Evolutionary conservation across 352 stramenopile genomes (phyloP), one percentile per base, ranked within the genome.

Genomic region (Aphanomyces astaci): DNA sequence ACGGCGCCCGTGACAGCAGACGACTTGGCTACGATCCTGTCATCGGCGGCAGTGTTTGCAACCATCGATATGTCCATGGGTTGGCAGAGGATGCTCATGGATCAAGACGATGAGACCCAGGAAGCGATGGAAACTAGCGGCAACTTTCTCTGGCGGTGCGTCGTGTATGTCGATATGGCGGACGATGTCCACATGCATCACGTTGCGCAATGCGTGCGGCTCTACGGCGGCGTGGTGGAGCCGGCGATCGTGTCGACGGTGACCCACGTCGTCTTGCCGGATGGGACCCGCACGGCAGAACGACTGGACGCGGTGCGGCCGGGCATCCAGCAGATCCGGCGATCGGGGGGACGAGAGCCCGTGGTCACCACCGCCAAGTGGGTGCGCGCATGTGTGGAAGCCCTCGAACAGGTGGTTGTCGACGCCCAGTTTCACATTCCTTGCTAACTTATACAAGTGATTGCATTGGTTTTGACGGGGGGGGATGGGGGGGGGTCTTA

Each of bases 91-190:
- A 57, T 72, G 45, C 66, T 90, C 22, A 68, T 71, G 49, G 32
- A 63, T 24, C 57, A 90, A 27, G 64, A 75, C 0, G 78, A 72
- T 7, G 86, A 92, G 71, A 80, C 89, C 56, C 76, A 81, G 27
- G 80, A 89, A 53, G 80, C 79, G 25, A 88, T 92, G 78, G 78
- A 88, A 13, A 79, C 66, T 33, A 71, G 77, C 45, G 78, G 76
- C 57, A 93, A 85, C n/a, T 90, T 86, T 48, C 73, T 94, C 5
- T 74, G 75, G 5, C 86, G 92, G 63, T 94, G 86, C 32, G 74
- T 87, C 0, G 79, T 90, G 19, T 92, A 91, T 60, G 72, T 87
- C 2, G 77, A 85, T 48, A 69, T 66, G 73, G 72, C 73, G 19
- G 10, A 36, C 3, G 45, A 79, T 69, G 31, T 56, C 52, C 54